These are phyloP conservation scores for Elsinoe arachidis DNA, from an alignment of 2,329 filamentous ascomycete species.

Conservation along the genomic window DNA sequence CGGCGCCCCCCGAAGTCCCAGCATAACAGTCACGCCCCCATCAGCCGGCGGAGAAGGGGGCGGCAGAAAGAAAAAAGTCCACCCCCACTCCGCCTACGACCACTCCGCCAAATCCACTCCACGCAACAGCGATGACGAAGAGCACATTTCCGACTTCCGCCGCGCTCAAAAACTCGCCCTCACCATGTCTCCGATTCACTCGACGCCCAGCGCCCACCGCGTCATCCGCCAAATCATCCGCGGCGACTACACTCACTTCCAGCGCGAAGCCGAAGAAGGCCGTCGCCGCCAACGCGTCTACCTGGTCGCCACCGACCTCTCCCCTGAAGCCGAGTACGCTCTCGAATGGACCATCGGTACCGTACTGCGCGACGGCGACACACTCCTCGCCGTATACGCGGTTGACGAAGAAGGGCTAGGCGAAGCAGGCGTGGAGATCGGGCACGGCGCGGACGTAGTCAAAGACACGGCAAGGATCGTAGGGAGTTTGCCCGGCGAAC, in stretches of 20 bases:
- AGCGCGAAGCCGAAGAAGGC: conserved; percentile 69
- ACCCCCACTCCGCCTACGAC: conserved; percentile 81
- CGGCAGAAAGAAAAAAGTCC: conserved; percentile 42
- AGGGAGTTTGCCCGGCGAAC: conserved; percentile 48
- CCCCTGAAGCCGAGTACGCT: conserved; percentile 87
- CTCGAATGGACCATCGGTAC: conserved; percentile 97
- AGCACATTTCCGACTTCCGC: conserved; percentile 74
- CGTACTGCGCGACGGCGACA: conserved; percentile 87
- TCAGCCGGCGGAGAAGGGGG: conserved; percentile 11
- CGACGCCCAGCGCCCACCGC: conserved; percentile 66
- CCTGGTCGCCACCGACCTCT: conserved; percentile 89
- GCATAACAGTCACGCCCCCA: conserved; percentile 22
- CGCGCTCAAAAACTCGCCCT: conserved; percentile 78
- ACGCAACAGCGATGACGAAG: conserved; percentile 78
- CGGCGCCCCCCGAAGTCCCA: conserved; percentile 18
- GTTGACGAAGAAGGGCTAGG: conserved; percentile 68
- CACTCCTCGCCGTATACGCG: conserved; percentile 84
- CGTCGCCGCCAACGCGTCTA: conserved; percentile 77
- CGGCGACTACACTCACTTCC: conserved; percentile 71
- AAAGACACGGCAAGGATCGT: conserved; percentile 67
- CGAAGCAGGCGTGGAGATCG: conserved; percentile 46
- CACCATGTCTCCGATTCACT: conserved; percentile 69
- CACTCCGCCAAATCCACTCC: conserved; percentile 51
- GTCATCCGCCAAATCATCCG: conserved; percentile 84
- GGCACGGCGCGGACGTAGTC: conserved; percentile 66